phyloP scores from a whole-genome alignment of 2,329 filamentous ascomycete species.

The Ophiosphaerella narmari region DNA sequence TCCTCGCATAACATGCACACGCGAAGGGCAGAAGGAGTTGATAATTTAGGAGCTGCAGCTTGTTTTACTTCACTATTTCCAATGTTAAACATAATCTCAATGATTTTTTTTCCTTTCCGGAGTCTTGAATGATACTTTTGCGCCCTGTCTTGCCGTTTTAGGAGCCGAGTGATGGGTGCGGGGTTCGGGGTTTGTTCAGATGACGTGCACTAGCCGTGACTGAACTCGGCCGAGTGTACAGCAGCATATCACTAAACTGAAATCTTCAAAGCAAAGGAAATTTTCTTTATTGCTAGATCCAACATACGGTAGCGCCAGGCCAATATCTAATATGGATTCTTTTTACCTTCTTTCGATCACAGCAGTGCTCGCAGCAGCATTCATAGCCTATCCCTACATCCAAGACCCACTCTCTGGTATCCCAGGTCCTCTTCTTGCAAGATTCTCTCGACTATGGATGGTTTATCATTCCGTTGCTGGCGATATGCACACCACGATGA shows the following conservation, averaged over 20 bases:
- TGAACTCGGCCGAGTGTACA: not conserved
- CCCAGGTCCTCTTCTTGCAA: not conserved
- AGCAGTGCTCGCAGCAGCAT: not conserved
- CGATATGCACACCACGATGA: slow-evolving; percentile 9
- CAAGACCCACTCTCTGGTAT: not conserved
- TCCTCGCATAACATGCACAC: too few relatives aligned
- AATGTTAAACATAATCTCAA: too few relatives aligned
- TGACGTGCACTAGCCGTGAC: not conserved
- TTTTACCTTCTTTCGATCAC: not conserved
- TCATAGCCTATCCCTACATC: not conserved
- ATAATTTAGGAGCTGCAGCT: too few relatives aligned
- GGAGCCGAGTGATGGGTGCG: too few relatives aligned
- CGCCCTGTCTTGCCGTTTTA: too few relatives aligned
- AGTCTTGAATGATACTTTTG: too few relatives aligned
- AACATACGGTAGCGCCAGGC: not conserved
- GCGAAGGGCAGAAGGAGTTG: too few relatives aligned
- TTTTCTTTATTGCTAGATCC: not conserved
- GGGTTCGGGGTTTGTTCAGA: too few relatives aligned
- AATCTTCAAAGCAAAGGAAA: too few relatives aligned
- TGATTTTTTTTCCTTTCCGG: too few relatives aligned
- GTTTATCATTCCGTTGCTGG: not conserved
- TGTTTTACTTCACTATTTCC: too few relatives aligned
- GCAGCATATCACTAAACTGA: too few relatives aligned
- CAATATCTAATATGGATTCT: not conserved
- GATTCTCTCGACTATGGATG: slow-evolving; percentile 1